These are phyloP conservation scores for Hyaloscypha finlandica DNA, from an alignment of 495 filamentous ascomycete genomes.

Conservation along the genomic window DNA sequence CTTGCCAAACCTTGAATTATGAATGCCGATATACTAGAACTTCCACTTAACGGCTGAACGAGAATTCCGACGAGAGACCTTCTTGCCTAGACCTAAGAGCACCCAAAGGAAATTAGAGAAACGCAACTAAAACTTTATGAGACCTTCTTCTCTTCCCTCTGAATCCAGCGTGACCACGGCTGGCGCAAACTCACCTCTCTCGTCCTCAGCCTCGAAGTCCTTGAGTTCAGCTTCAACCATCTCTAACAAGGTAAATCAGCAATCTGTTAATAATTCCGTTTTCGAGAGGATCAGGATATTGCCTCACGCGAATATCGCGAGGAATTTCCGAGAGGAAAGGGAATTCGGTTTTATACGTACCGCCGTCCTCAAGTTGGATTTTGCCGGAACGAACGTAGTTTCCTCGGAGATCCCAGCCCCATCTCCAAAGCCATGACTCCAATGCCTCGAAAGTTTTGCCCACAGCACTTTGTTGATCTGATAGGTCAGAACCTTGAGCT, in stretches of 20 bases:
- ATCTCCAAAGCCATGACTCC: slow-evolving; percentile 45
- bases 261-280: slow-evolving; percentile 35
- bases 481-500: slow-evolving; percentile 33
- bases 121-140: slow-evolving; percentile 45
- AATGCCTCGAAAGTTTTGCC: slow-evolving; percentile 43
- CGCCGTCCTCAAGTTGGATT: slow-evolving; percentile 39
- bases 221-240: slow-evolving; percentile 75
- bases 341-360: background rate
- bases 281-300: background rate
- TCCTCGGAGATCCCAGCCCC: slow-evolving; percentile 48
- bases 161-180: slow-evolving; percentile 71
- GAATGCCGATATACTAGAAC: slow-evolving; percentile 20
- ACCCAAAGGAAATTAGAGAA: slow-evolving; percentile 27
- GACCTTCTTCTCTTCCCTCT: slow-evolving; percentile 48
- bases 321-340: background rate
- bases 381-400: slow-evolving; percentile 52
- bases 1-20: slow-evolving; percentile 9
- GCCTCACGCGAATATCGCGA: background rate
- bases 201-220: slow-evolving; percentile 78
- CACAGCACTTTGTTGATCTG: slow-evolving; percentile 37
- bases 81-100: slow-evolving; percentile 21
- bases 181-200: slow-evolving; percentile 76
- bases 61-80: slow-evolving; percentile 18
- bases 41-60: slow-evolving; percentile 20
- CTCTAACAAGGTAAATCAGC: slow-evolving; percentile 40